Percentiles rank a stretch among this genome's conserved stretches.
phyloP scores from a whole-genome alignment of 805 yeast species.

The Peterozyma xylosa region DNA sequence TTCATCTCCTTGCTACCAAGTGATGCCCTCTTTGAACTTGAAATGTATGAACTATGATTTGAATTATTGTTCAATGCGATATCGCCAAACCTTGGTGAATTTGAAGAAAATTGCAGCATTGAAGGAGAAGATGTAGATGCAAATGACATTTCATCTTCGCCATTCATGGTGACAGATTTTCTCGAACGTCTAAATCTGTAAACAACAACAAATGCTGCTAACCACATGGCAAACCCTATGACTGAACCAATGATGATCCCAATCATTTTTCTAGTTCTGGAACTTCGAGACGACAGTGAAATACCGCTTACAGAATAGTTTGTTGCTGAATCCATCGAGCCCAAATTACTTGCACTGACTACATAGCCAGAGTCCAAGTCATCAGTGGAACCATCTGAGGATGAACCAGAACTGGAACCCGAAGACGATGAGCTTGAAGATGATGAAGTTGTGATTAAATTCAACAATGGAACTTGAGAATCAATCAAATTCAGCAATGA shows the following conservation, averaged over 20 bases:
- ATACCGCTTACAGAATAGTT: background rate
- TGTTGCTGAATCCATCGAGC: slow-evolving; percentile 26
- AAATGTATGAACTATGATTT: slow-evolving; percentile 2
- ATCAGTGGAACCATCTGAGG: slow-evolving; percentile 11
- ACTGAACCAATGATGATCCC: slow-evolving; percentile 83
- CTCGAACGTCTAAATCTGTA: slow-evolving; percentile 32
- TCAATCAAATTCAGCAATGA: slow-evolving; percentile 69
- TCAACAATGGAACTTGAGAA: slow-evolving; percentile 51
- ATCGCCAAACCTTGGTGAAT: slow-evolving; percentile 2
- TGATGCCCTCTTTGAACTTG: slow-evolving; percentile 6
- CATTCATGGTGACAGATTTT: slow-evolving; percentile 9
- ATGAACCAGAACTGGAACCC: slow-evolving; percentile 1
- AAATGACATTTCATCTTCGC: slow-evolving; percentile 7
- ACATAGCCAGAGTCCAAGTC: slow-evolving; percentile 3
- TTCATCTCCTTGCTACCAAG: slow-evolving; percentile 13
- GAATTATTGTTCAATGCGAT: slow-evolving; percentile 1
- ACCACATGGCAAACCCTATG: slow-evolving; percentile 64
- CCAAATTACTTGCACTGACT: slow-evolving; percentile 16
- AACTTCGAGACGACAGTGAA: slow-evolving; percentile 1
- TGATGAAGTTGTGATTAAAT: slow-evolving; percentile 21
- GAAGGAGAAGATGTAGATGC: slow-evolving; percentile 9
- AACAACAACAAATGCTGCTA: slow-evolving; percentile 49
- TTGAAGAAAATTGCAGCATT: slow-evolving; percentile 14
- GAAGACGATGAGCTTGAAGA: background rate
- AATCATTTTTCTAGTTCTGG: slow-evolving; percentile 40